Percentiles rank a stretch among this genome's conserved stretches.
These are phyloP conservation scores for Sutorius eximius DNA, from an alignment of 1,284 basidiomycete genomes.

Conservation along the genomic window DNA sequence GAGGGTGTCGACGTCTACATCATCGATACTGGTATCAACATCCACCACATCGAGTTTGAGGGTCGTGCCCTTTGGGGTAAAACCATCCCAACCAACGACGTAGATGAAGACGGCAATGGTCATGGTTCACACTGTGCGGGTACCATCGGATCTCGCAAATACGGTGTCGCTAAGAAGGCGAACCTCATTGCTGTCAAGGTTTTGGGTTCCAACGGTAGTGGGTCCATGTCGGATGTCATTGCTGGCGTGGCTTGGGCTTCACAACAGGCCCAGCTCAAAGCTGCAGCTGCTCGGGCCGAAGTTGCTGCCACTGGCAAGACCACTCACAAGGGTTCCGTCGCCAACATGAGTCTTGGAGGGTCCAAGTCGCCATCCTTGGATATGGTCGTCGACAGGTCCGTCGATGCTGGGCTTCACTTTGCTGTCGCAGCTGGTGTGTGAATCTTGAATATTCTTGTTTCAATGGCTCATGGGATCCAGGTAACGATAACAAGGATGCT, in stretches of 20 bases:
- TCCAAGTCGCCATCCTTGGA: conserved; percentile 91
- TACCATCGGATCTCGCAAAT: conserved; percentile 75
- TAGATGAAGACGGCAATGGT: conserved; percentile 74
- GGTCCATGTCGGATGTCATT: conserved; percentile 95
- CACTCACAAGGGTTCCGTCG: conserved; percentile 91
- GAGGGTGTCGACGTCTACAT: conserved; percentile 90
- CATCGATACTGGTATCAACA: conserved; percentile 88
- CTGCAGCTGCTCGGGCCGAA: conserved; percentile 61
- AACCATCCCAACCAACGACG: conserved; percentile 78
- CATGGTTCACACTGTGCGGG: conserved; percentile 85
- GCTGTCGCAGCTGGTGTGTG: conserved; percentile 89
- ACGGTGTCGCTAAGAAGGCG: conserved; percentile 95
- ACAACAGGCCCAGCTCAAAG: conserved; percentile 57
- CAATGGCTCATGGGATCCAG: conserved; percentile 30
- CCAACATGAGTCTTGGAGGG: conserved; percentile 97
- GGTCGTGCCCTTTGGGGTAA: conserved; percentile 84
- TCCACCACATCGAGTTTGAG: conserved; percentile 85
- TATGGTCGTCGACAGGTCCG: conserved; percentile 83
- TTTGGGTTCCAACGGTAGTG: conserved; percentile 88
- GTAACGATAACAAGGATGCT: conserved; percentile 69
- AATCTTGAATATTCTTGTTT: background rate
- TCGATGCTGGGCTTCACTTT: conserved; percentile 86
- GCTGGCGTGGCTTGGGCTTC: conserved; percentile 87
- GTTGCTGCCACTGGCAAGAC: conserved; percentile 64
- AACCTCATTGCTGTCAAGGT: conserved; percentile 97